Evolutionary conservation across 768 basidiomycete species (phyloP).

Genomic region (Suillus sp.): DNA sequence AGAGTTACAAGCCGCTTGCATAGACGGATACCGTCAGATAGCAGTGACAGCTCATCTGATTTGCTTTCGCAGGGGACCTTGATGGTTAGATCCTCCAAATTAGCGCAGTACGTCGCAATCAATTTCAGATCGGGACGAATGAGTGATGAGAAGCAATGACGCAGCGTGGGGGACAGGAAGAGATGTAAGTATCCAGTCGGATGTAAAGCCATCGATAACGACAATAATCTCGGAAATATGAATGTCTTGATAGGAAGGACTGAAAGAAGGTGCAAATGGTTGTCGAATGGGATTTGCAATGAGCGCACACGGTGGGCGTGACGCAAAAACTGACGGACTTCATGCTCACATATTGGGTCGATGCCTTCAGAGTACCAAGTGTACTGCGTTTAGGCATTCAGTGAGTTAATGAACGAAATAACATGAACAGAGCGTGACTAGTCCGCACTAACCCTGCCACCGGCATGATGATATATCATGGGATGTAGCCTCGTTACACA

Average conservation of each 20-base stretch:
- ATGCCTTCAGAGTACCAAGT: slow-evolving; percentile 1
- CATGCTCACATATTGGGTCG: neutral
- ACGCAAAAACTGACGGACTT: slow-evolving; percentile 6
- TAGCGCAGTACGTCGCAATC: neutral
- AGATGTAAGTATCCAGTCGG: neutral
- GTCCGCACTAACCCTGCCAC: neutral
- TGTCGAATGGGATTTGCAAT: slow-evolving; percentile 6
- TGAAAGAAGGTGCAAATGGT: slow-evolving; percentile 7
- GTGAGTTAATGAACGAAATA: neutral
- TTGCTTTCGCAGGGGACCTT: neutral
- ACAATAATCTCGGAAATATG: neutral
- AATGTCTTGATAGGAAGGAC: neutral
- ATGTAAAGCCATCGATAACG: slow-evolving; percentile 2
- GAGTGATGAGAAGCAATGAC: neutral
- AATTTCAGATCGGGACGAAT: slow-evolving; percentile 1
- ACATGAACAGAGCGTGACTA: neutral
- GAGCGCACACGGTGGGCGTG: slow-evolving; percentile 4
- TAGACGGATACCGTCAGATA: neutral
- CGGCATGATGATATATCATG: slow-evolving; percentile 4
- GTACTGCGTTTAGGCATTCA: neutral
- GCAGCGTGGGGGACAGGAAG: neutral
- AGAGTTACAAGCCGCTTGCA: slow-evolving; percentile 1
- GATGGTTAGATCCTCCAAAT: neutral
- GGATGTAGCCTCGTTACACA: slow-evolving; percentile 6
- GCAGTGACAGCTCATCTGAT: neutral